A percentile compares a stretch with the other conserved stretches of the same genome.
These are phyloP conservation scores for Cladosporium halotolerans DNA, from an alignment of 2,329 filamentous ascomycete species.

Conservation along the genomic window DNA sequence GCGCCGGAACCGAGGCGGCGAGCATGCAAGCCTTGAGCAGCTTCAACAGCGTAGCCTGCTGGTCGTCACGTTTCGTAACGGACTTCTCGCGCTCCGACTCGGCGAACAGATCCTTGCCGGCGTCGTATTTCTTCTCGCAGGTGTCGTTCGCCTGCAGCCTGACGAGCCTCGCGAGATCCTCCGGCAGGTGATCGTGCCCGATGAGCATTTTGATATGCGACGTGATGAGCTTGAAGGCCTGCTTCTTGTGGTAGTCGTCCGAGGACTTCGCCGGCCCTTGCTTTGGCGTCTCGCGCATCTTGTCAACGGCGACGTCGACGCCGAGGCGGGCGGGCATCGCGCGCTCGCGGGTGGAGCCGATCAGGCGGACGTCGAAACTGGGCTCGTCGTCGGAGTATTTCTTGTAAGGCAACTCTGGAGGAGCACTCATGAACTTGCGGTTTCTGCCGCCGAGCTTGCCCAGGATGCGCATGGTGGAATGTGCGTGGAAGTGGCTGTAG, in stretches of 20 bases:
- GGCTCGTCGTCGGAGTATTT: slow-evolving; percentile 80
- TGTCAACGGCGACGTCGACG: slow-evolving; percentile 80
- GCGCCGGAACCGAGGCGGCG: slow-evolving; percentile 65
- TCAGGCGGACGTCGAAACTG: slow-evolving; percentile 81
- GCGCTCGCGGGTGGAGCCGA: slow-evolving; percentile 70
- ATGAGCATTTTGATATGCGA: slow-evolving; percentile 86
- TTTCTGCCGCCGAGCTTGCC: slow-evolving; percentile 95
- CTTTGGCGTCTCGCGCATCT: slow-evolving; percentile 75
- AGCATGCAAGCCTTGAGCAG: slow-evolving; percentile 85
- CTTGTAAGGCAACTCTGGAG: slow-evolving; percentile 75
- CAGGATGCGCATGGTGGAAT: slow-evolving; percentile 94
- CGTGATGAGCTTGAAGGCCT: slow-evolving; percentile 81
- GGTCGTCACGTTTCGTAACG: slow-evolving; percentile 75
- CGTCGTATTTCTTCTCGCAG: slow-evolving; percentile 63
- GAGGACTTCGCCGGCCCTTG: slow-evolving; percentile 54
- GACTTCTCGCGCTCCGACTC: slow-evolving; percentile 74
- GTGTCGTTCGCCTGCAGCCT: slow-evolving; percentile 87
- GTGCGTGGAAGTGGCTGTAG: slow-evolving; percentile 94
- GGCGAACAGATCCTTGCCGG: slow-evolving; percentile 64
- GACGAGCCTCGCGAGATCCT: slow-evolving; percentile 78
- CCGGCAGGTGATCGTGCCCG: slow-evolving; percentile 78
- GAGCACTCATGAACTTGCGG: slow-evolving; percentile 87
- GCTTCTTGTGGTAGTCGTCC: slow-evolving; percentile 85
- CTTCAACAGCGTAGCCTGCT: slow-evolving; percentile 77
- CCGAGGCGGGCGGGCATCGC: slow-evolving; percentile 83